A percentile compares a stretch with the other conserved stretches of the same genome.
Evolutionary conservation across 192 early-diverging fungal species (phyloP).

Genomic region (Coemansia javaensis): DNA sequence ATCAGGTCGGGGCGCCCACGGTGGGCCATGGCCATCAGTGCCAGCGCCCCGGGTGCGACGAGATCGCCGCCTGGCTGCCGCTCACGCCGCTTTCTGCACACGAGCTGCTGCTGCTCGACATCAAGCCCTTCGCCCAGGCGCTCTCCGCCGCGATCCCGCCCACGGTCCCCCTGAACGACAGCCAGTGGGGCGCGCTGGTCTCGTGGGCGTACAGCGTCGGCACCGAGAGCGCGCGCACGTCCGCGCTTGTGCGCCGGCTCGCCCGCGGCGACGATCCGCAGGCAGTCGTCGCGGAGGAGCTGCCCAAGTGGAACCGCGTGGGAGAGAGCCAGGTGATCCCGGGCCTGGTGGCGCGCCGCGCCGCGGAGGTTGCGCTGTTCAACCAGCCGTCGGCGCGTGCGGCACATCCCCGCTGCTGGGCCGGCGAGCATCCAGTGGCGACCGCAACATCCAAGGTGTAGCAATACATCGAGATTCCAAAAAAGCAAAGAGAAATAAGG

Average conservation of each 20-base stretch:
- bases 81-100: constrained; percentile 13
- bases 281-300: constrained; percentile 10
- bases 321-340: constrained; percentile 1
- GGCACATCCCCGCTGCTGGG: constrained; percentile 5
- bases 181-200: constrained; percentile 38
- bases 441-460: too few relatives aligned
- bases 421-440: too few relatives aligned
- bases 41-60: constrained; percentile 11
- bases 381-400: neutral
- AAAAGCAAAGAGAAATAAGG: neutral
- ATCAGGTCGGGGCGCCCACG: constrained; percentile 38
- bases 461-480: too few relatives aligned
- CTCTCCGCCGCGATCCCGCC: constrained; percentile 1
- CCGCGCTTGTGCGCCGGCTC: constrained; percentile 9
- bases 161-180: constrained; percentile 9
- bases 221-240: constrained; percentile 3
- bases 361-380: constrained; percentile 9
- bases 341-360: constrained; percentile 16
- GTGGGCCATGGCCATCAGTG: constrained; percentile 47
- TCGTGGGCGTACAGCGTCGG: constrained; percentile 37
- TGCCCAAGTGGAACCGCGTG: constrained; percentile 15
- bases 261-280: constrained; percentile 12
- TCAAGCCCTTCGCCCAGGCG: constrained; percentile 7
- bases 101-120: constrained; percentile 22
- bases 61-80: constrained; percentile 9